Evolutionary conservation across 495 filamentous ascomycete species (phyloP).

Genomic region (Venustampulla echinocandica): DNA sequence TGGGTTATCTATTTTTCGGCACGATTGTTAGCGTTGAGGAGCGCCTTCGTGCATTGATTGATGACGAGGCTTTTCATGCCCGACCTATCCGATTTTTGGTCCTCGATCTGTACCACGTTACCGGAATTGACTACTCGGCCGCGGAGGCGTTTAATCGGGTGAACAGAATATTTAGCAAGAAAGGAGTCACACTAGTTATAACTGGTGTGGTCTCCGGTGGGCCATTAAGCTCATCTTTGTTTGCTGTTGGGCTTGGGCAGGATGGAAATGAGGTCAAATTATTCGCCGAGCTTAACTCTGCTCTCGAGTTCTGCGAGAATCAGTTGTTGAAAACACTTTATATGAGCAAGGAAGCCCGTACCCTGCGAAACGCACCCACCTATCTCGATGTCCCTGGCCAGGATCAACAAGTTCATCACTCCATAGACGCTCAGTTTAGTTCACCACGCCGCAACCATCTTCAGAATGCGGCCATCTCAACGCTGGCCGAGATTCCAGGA

Average conservation of each 20-base stretch:
- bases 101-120: slow-evolving; percentile 83
- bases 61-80: slow-evolving; percentile 65
- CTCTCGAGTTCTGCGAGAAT: slow-evolving; percentile 90
- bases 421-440: slow-evolving; percentile 48
- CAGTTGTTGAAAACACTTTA: slow-evolving; percentile 85
- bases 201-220: slow-evolving; percentile 67
- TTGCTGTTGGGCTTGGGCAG: slow-evolving; percentile 60
- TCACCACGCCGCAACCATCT: slow-evolving; percentile 76
- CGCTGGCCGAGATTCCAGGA: slow-evolving; percentile 42
- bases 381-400: slow-evolving; percentile 46
- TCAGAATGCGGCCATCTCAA: slow-evolving; percentile 65
- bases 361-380: slow-evolving; percentile 25
- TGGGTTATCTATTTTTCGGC: slow-evolving; percentile 91
- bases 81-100: slow-evolving; percentile 83
- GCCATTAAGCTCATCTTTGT: slow-evolving; percentile 65
- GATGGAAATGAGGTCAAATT: slow-evolving; percentile 57
- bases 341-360: slow-evolving; percentile 38
- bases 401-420: slow-evolving; percentile 21
- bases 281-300: slow-evolving; percentile 85
- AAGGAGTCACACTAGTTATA: slow-evolving; percentile 68
- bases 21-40: slow-evolving; percentile 92
- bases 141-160: slow-evolving; percentile 91
- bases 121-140: slow-evolving; percentile 89
- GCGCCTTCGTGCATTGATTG: slow-evolving; percentile 68
- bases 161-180: slow-evolving; percentile 65